These are phyloP conservation scores for Rhexocercosporidium sp. DNA, from an alignment of 2,329 filamentous ascomycete genomes.

Conservation along the genomic window DNA sequence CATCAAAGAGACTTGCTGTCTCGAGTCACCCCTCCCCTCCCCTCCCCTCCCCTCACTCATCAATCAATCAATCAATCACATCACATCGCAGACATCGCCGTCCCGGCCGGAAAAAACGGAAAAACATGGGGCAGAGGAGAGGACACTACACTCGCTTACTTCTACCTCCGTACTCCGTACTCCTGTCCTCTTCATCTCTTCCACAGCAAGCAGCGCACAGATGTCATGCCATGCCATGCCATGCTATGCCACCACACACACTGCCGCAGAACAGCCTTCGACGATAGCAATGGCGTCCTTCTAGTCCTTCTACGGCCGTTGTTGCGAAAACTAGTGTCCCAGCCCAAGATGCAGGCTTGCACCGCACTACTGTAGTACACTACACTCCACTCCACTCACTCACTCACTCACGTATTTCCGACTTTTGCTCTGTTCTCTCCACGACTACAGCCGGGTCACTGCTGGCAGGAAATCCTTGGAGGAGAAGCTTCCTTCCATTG, in stretches of 20 bases:
- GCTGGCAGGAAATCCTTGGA: neutral
- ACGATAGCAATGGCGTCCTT: conserved; percentile 21
- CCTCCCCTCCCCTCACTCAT: too few species aligned
- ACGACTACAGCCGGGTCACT: neutral
- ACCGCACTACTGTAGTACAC: neutral
- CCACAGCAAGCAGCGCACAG: too few species aligned
- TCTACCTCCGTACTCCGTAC: neutral
- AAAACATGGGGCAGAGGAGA: neutral
- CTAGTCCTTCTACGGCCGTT: conserved; percentile 30
- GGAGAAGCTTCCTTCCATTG: neutral
- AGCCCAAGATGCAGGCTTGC: neutral
- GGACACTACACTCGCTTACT: too few species aligned
- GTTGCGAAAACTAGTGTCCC: conserved; percentile 26
- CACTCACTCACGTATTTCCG: too few species aligned
- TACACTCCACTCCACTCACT: too few species aligned
- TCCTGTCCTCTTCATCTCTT: too few species aligned
- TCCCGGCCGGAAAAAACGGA: neutral
- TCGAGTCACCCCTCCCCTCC: too few species aligned
- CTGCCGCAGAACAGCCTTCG: neutral
- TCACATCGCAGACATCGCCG: too few species aligned
- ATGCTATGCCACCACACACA: neutral
- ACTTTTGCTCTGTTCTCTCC: too few species aligned
- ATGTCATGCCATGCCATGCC: too few species aligned
- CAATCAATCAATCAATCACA: too few species aligned
- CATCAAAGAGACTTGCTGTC: neutral